Evolutionary conservation across 306 rosid species (phyloP), one percentile per base, ranked within the genome.

Genomic region (Gynostemma pentaphyllum): DNA sequence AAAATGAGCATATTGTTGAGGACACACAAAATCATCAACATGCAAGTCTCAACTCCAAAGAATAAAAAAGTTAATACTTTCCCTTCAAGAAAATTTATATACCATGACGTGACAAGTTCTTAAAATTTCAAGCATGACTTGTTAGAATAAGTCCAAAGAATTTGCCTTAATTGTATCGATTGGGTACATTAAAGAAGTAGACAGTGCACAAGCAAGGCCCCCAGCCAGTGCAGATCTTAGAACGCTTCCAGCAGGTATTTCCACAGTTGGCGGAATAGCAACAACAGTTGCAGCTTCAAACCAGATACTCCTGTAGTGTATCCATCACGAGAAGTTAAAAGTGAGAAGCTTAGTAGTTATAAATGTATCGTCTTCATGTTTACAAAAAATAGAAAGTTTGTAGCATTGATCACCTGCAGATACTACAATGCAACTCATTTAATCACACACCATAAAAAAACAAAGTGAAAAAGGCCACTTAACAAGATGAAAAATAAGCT

Each of bases 211-310:
- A 60, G 99, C 68, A 74, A 94, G 95, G 69, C 99, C 99, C 55
- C 99, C 99, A 16, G 99, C 99, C 85, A 94, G 75, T 66, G 97
- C 99, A 79, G 99, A 88, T 82, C 87, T 83, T 75, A 94, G 80
- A 49, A 94, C 99, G 67, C 94, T 94, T 70, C 95, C 99, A 36
- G 97, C 89, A 32, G 94, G 95, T 75, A 88, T 78, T 81, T 88
- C 89, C 65, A 89, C 85, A 23, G 95, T 75, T 30, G 99, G 97
- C 64, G 99, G 87, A 74, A 89, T 95, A n/a, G 97, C 94, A 80
- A 88, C 99, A 66, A 94, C 96, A 21, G 97, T 89, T 2, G 99
- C 99, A 74, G 99, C 99, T 77, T 94, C 97, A 80, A 94, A 94
- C 99, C 99, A 94, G 72, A 94, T 85, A 74, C 95, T 89, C 95